Evolutionary conservation across 257 asterid species (phyloP).

Genomic region (Penstemon eatonii): DNA sequence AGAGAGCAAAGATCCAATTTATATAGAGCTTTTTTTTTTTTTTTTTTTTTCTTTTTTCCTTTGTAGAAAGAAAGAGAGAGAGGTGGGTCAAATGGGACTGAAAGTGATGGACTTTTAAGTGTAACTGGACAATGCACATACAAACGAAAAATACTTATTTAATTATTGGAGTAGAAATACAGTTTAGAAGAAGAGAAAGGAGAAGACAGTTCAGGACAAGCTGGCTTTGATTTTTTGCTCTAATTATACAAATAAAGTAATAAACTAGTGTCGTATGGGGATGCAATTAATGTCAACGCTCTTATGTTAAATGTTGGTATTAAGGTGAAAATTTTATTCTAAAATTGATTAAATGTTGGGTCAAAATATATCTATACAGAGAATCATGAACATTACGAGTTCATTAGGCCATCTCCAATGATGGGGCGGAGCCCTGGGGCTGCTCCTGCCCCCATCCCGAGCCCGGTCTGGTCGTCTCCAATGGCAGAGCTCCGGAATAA

Average conservation of each 20-base stretch:
- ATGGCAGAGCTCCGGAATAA: too few species aligned
- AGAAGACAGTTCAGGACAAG: slow-evolving; percentile 36
- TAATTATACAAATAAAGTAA: neutral
- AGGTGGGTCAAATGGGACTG: slow-evolving; percentile 31
- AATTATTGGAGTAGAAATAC: slow-evolving; percentile 3
- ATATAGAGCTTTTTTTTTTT: slow-evolving; percentile 36
- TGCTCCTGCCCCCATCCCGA: too few species aligned
- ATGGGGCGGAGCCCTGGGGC: too few species aligned
- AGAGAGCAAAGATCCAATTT: slow-evolving; percentile 31
- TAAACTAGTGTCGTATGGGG: neutral
- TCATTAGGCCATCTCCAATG: too few species aligned
- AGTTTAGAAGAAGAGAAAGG: neutral
- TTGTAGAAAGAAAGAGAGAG: slow-evolving; percentile 24
- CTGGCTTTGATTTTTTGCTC: slow-evolving; percentile 35
- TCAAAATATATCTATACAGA: too few species aligned
- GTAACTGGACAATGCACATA: slow-evolving; percentile 11
- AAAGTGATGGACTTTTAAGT: slow-evolving; percentile 30
- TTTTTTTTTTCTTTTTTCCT: neutral
- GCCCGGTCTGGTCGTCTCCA: too few species aligned
- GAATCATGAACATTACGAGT: too few species aligned
- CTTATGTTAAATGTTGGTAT: neutral
- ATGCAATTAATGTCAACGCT: neutral
- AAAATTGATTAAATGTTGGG: too few species aligned
- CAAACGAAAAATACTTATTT: slow-evolving; percentile 8
- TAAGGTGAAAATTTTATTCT: neutral